Evolutionary conservation across 192 early-diverging fungal genomes (phyloP), one percentile per base, ranked within the genome.

Genomic region (Mortierella antarctica): DNA sequence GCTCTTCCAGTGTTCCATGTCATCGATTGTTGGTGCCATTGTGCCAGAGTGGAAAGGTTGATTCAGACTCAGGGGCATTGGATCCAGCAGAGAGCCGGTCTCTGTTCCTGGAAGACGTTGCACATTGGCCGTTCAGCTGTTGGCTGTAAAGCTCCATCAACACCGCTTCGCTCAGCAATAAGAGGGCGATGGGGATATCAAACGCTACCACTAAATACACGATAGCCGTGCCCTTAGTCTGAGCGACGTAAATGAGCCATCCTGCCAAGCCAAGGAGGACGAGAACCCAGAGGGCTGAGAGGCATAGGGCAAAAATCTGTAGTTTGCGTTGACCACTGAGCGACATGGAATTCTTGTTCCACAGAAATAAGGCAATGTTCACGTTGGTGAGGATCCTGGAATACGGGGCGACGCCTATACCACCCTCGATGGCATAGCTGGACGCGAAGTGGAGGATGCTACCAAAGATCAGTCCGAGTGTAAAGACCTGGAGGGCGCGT

Each of bases 21-120:
- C 52, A 20, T 41, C 12, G 6, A 21, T 11, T 64, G 49, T 39
- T 6, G 49, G 13, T 13, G 23, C 7, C 10, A 39, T 51, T 17
- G 47, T 17, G 10, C 49, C 11, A 49, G 68, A 42, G 21, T 13
- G 42, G 45, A 17, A 53, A 11, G 64, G 72, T 14, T 66, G 63
- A 39, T 65, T 66, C 18, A 74, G 39, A 60, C 66, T 63, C 5
- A 74, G 23, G 20, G 40, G 71, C 20, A 40, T 55, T 13, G 55
- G 47, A 11, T 15, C 53, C 21, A 50, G 56, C 0, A 41, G 15
- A 14, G 21, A 45, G 9, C 31, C 31, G 1, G 1, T 31, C 31
- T 31, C 41, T 11, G 41, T n/a, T 14, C 46, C 48, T 2, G 39
- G 6, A 31, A 10, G n/a, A 50, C 62, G 45, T 31, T 50, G 20